A percentile compares a stretch with the other conserved stretches of the same genome.
Conservation (phyloP, 805 yeast species). For the Myxozyma mucilagina region DNA sequence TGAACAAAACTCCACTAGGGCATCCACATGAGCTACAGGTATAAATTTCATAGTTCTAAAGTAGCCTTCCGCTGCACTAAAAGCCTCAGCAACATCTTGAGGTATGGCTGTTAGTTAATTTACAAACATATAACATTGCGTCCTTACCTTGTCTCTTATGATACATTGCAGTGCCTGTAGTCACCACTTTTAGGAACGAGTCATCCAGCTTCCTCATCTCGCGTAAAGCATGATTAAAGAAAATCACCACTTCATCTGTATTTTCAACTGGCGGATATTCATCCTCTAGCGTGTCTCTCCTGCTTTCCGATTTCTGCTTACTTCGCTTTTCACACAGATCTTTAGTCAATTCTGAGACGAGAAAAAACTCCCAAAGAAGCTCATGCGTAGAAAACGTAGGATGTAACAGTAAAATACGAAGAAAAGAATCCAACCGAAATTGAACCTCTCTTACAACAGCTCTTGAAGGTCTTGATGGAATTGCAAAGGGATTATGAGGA, state of each 20-base stretch:
- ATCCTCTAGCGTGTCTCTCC: constrained; percentile 38
- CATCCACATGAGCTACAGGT: constrained; percentile 20
- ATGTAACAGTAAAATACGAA: constrained; percentile 48
- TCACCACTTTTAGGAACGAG: constrained; percentile 15
- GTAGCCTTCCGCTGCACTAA: constrained; percentile 9
- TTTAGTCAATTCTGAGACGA: constrained; percentile 37
- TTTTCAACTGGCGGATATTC: constrained; percentile 28
- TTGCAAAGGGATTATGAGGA: constrained; percentile 36
- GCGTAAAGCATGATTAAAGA: constrained; percentile 30
- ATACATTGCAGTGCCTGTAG: constrained; percentile 10
- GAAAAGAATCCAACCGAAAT: constrained; percentile 50
- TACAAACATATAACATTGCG: too few relatives aligned
- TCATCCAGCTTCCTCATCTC: constrained; percentile 24
- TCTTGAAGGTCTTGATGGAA: constrained; percentile 39
- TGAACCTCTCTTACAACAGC: constrained; percentile 43
- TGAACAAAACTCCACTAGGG: constrained; percentile 18
- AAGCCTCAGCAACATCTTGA: constrained; percentile 29
- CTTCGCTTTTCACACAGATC: constrained; percentile 44
- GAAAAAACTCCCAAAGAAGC: constrained; percentile 48
- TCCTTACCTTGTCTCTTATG: constrained; percentile 20
- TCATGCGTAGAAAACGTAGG: constrained; percentile 43
- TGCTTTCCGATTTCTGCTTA: constrained; percentile 33
- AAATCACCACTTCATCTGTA: constrained; percentile 27
- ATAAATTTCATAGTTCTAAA: constrained; percentile 15
- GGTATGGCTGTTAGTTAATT: neutral